Evolutionary conservation across 169 alveolate species (phyloP).

Genomic region (Ophryocystis elektroscirrha): DNA sequence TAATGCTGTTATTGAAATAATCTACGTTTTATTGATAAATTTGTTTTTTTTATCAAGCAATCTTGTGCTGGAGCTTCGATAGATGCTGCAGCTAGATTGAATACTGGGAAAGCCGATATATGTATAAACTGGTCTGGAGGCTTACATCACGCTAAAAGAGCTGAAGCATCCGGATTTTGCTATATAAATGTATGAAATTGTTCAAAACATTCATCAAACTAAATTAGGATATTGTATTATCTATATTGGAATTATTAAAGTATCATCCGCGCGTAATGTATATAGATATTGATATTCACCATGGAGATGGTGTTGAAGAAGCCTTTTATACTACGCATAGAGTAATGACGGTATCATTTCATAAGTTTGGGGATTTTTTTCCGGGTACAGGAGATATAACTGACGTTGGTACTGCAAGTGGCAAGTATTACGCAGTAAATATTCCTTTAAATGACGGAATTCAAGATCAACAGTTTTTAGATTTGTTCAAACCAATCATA

Average conservation of each 20-base stretch:
- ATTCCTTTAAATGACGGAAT: constrained; percentile 94
- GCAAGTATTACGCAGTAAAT: constrained; percentile 78
- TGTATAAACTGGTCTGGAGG: constrained; percentile 96
- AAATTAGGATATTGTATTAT: constrained; percentile 72
- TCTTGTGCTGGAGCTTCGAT: constrained; percentile 91
- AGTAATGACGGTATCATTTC: constrained; percentile 92
- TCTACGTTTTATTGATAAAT: too few species aligned
- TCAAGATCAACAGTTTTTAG: constrained; percentile 71
- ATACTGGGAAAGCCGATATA: constrained; percentile 74
- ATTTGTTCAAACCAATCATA: constrained; percentile 69
- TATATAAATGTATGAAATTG: constrained; percentile 52
- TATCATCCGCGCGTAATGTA: constrained; percentile 93
- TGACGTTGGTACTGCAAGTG: constrained; percentile 77
- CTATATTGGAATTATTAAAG: constrained; percentile 79
- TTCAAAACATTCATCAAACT: not conserved
- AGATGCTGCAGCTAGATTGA: constrained; percentile 76
- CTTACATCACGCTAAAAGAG: constrained; percentile 85
- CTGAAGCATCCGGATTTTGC: constrained; percentile 96
- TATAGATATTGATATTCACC: constrained; percentile 93
- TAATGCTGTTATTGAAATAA: too few species aligned
- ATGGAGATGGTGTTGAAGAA: constrained; percentile 94
- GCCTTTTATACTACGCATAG: constrained; percentile 78
- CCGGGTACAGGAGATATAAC: constrained; percentile 96
- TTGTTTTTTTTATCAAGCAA: constrained; percentile 28
- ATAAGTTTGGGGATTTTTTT: constrained; percentile 92